Evolutionary conservation across 2,329 filamentous ascomycete genomes (phyloP).

Genomic region (Lasiodiplodia sp.): DNA sequence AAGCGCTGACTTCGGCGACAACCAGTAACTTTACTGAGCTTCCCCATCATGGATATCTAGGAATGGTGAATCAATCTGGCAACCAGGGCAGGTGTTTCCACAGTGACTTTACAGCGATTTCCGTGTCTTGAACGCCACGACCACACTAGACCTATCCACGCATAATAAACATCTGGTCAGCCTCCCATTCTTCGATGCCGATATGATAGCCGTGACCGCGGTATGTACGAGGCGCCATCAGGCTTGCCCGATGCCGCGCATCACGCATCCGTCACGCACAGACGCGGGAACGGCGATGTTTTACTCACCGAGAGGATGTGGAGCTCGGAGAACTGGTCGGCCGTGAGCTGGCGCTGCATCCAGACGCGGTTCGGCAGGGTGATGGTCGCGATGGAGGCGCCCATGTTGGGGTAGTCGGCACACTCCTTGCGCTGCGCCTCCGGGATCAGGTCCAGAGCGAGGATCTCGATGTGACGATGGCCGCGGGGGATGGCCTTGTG

Average conservation of each 20-base stretch:
- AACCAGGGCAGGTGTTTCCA: too few species aligned
- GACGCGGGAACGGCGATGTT: too few species aligned
- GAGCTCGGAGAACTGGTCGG: conserved; percentile 9
- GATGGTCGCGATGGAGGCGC: conserved; percentile 4
- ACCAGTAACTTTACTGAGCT: neutral
- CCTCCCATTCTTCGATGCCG: neutral
- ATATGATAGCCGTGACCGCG: neutral
- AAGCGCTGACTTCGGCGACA: neutral
- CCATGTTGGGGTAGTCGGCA: conserved; percentile 11
- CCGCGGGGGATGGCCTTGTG: conserved; percentile 12
- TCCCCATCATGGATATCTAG: neutral
- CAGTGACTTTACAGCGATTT: neutral
- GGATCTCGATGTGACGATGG: conserved; percentile 10
- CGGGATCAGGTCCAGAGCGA: neutral
- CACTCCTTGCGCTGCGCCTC: neutral
- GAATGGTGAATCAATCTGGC: neutral
- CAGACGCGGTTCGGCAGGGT: conserved; percentile 18
- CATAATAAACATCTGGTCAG: neutral
- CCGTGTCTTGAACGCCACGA: neutral
- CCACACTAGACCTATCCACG: neutral
- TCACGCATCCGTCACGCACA: neutral
- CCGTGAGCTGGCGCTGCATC: conserved; percentile 9
- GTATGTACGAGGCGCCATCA: neutral
- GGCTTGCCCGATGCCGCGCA: neutral
- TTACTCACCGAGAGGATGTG: conserved; percentile 15